These are phyloP conservation scores for Gossypium schwendimanii DNA, from an alignment of 441 rosid genomes.

Conservation along the genomic window DNA sequence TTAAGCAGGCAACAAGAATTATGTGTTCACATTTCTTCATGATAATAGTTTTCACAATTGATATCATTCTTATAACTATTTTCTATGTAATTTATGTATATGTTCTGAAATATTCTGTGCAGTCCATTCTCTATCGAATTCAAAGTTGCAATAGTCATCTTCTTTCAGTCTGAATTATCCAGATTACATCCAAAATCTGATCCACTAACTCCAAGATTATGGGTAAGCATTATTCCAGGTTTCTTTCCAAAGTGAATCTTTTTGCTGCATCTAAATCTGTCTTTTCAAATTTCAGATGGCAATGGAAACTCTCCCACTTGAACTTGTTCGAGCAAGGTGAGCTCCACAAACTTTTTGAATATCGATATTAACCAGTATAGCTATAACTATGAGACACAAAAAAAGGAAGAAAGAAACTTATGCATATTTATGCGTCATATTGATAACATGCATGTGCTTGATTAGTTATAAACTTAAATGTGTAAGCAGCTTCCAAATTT, in stretches of 20 bases:
- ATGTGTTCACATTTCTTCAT: not conserved
- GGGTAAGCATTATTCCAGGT: slow-evolving; percentile 44
- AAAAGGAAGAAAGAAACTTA: not conserved
- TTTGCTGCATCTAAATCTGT: slow-evolving; percentile 14
- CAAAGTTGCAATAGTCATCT: slow-evolving; percentile 62
- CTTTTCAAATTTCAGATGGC: slow-evolving; percentile 47
- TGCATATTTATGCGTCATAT: not conserved
- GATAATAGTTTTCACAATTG: not conserved
- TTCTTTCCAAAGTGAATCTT: not conserved
- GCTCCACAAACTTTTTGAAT: not conserved
- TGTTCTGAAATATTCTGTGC: slow-evolving; percentile 11
- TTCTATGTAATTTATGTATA: not conserved
- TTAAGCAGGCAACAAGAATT: not conserved
- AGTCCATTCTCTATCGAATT: slow-evolving; percentile 87
- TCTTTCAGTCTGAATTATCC: slow-evolving; percentile 57
- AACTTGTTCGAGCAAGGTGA: slow-evolving; percentile 63
- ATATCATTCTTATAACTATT: not conserved
- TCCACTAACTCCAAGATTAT: slow-evolving; percentile 78
- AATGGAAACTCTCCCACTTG: slow-evolving; percentile 73
- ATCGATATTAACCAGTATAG: not conserved
- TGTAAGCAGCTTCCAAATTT: not conserved
- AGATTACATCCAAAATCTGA: slow-evolving; percentile 63
- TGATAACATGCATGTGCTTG: not conserved
- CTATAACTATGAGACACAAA: not conserved
- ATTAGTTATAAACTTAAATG: not conserved